Conservation (phyloP, 2,329 filamentous ascomycete genomes). For the Colletotrichum tropicicola region DNA sequence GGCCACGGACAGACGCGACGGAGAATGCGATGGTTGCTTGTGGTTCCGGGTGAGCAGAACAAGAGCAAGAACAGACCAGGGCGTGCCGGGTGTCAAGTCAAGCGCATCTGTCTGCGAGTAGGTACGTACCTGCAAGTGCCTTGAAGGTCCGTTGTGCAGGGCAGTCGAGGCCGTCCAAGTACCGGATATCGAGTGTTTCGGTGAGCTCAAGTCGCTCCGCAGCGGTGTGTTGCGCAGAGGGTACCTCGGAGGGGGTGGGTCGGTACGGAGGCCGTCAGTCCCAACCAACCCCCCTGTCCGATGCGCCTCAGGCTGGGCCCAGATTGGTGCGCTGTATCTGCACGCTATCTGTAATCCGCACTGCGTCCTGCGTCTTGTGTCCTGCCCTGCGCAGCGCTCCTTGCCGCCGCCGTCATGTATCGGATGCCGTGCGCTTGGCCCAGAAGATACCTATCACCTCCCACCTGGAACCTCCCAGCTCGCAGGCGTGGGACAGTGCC, state of each 20-base stretch:
- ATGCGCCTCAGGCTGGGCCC: constrained; percentile 11
- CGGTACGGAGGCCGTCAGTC: background rate
- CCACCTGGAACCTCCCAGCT: too few relatives aligned
- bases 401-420: constrained; percentile 5
- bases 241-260: too few relatives aligned
- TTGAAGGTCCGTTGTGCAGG: background rate
- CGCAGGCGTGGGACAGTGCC: too few relatives aligned
- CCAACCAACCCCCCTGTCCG: constrained; percentile 13
- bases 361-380: constrained; percentile 10
- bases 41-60: constrained; percentile 2
- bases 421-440: background rate
- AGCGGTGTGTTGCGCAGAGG: background rate
- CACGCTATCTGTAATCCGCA: constrained; percentile 12
- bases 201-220: background rate
- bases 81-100: background rate
- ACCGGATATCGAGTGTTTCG: background rate
- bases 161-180: background rate
- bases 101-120: background rate
- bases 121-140: constrained; percentile 1
- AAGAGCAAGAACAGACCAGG: background rate
- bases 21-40: background rate
- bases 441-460: background rate
- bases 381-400: constrained; percentile 12
- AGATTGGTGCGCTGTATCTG: constrained; percentile 25
- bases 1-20: too few relatives aligned